Base-by-base conservation (phyloP, 768 basidiomycete genomes). In the Lenzites betulinus region DNA sequence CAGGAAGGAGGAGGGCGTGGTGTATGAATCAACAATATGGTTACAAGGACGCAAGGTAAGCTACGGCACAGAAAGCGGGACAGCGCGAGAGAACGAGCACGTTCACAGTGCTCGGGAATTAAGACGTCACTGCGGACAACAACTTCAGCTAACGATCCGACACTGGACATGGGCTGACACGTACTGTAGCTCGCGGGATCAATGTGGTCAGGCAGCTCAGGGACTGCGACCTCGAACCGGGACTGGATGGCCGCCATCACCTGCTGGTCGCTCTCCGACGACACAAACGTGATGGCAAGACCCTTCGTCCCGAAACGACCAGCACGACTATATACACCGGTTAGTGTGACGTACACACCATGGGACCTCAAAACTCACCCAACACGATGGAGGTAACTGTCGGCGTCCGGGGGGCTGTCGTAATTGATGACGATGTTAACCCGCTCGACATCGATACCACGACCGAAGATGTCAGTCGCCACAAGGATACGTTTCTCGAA, bases 391-490 rank as follows among this genome's bases (percentile, higher is more conserved):
- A 99, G 83, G 74, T 99, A 99, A 63, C 92, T 95, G 77, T 99
- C 97, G 22, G 97, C 96, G 69, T 99, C 97, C 39, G 90, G 86
- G 41, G 97, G 95, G 63, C 91, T 94, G 70, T 99, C 97, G 72
- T 99, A 99, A 77, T 99, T 99, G 79, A 99, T 85, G 51, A 99
- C 97, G 59, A 98, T 98, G 77, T 99, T 99, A 68, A 99, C 97
- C 62, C 97, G 94, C 74, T 99, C 97, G 22, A 99, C 96, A 78
- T 99, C 97, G 65, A 99, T 99, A 66, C 96, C 97, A 74, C 97
- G 93, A 61, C 97, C 97, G 63, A 99, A 99, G 66, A 99, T 98
- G 74, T 99, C 97, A 20, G 97, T 99, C 20, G 95, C 96, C 42
- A 99, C 97, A 20, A 99, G 83, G 65, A 99, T 98, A 65, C 97